phyloP scores from a whole-genome alignment of 495 filamentous ascomycete species.

The Hypoxylon subgilvum region DNA sequence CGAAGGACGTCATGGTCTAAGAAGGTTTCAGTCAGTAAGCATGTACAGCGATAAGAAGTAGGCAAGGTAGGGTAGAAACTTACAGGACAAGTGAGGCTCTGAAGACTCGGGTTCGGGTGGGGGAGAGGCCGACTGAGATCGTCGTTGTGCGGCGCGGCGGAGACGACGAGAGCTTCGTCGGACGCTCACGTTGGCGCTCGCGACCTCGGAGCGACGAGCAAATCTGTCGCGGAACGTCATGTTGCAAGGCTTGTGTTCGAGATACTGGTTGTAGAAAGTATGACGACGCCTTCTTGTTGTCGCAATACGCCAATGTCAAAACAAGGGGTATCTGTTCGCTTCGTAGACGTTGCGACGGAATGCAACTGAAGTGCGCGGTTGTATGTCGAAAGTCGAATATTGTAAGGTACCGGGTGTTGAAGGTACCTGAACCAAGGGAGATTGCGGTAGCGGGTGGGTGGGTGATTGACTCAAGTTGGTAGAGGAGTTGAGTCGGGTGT shows the following conservation, averaged over 20 bases:
- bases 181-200: slow-evolving; percentile 41
- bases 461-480: too few relatives aligned
- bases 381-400: too few relatives aligned
- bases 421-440: too few relatives aligned
- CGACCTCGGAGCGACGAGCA: slow-evolving; percentile 35
- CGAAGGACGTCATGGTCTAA: slow-evolving; percentile 54
- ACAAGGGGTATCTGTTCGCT: too few relatives aligned
- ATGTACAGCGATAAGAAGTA: not conserved
- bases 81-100: slow-evolving; percentile 54
- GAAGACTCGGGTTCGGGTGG: too few relatives aligned
- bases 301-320: too few relatives aligned
- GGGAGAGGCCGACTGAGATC: slow-evolving; percentile 43
- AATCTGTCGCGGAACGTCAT: slow-evolving; percentile 42
- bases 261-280: slow-evolving; percentile 1
- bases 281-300: not conserved
- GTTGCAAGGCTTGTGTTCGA: slow-evolving; percentile 13
- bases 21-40: slow-evolving; percentile 5
- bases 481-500: too few relatives aligned
- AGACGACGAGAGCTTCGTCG: slow-evolving; percentile 11
- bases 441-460: too few relatives aligned
- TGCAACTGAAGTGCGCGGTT: too few relatives aligned
- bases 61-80: slow-evolving; percentile 17
- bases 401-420: too few relatives aligned
- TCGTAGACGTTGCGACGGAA: not conserved
- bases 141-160: slow-evolving; percentile 36